phyloP scores from a whole-genome alignment of 768 basidiomycete species.

The Ramaria sp. region DNA sequence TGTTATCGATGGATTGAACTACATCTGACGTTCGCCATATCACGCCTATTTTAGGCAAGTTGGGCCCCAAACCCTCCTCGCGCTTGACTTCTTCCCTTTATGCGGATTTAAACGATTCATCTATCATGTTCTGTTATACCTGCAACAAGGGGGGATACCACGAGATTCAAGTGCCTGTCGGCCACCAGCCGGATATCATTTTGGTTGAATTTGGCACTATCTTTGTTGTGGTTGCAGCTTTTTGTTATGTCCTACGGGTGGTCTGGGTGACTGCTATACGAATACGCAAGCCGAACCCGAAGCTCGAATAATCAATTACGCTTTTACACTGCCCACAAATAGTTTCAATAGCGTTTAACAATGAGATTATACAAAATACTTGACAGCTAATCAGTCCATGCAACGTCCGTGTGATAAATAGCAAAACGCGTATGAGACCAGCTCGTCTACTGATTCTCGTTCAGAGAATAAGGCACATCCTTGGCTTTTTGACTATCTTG shows the following conservation, averaged over 20 bases:
- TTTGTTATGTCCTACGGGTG: constrained; percentile 15
- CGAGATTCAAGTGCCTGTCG: constrained; percentile 10
- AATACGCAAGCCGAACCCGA: constrained; percentile 17
- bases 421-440: not conserved
- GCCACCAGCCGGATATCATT: constrained; percentile 2
- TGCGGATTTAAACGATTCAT: not conserved
- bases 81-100: not conserved
- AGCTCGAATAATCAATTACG: not conserved
- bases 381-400: not conserved
- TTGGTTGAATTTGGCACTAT: constrained; percentile 10
- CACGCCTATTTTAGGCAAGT: not conserved
- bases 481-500: constrained; percentile 40
- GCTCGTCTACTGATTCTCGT: not conserved
- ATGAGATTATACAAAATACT: not conserved
- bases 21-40: not conserved
- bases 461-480: constrained; percentile 50
- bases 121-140: not conserved
- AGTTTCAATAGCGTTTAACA: not conserved
- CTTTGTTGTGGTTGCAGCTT: constrained; percentile 13
- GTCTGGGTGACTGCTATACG: not conserved
- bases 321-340: not conserved
- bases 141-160: not conserved
- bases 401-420: constrained; percentile 1
- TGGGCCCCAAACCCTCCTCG: not conserved
- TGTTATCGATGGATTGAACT: not conserved